Base-by-base conservation (phyloP, 2,329 filamentous ascomycete species). In the Mariannaea sp. region DNA sequence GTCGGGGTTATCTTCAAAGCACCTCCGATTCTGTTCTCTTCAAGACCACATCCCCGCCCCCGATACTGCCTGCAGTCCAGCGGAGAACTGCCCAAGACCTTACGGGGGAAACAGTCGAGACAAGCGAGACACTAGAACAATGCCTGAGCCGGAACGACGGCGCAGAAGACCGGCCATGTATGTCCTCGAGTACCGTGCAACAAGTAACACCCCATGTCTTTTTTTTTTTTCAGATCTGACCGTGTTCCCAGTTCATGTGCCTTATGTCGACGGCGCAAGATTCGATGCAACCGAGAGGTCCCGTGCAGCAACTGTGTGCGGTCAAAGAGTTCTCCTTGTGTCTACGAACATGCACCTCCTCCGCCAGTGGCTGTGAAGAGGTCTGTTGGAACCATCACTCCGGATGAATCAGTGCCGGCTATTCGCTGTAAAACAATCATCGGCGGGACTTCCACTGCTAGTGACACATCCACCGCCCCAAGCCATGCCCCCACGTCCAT, bases 291-390 rank as follows among this genome's bases (percentile, higher is more conserved):
- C 49, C 68, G 73, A 26, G 67, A 71, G 19, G 59, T 58, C 3
- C 76, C 76, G 0, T 78, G 76, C 53, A 68, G 65, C 52, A 76
- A 76, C 52, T 78, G 76, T 44, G 50, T 71, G 4, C 68, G 70
- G 7, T 72, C 74, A n/a, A 71, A 66, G 48, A 70, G 55, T 4
- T 64, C 61, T 2, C 58, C 62, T 3, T 77, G 74, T 44, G 50
- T 67, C 7, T 76, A 75, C 44, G 65, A 69, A 4, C 65, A 65
- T 16, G 52, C 56, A 2, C 55, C 36, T 14, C 19, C 44, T 5
- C 16, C 7, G 3, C n/a, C 20, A 3, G n/a, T 19, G 5, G 20
- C 24, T 30, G 17, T 17, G 9, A 26, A 12, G 19, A 32, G 32
- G 16, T 2, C 16, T 3, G 3, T 17, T 17, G 5, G 10, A 9